Base-by-base conservation (phyloP, 441 rosid species). In the Viola pubescens region DNA sequence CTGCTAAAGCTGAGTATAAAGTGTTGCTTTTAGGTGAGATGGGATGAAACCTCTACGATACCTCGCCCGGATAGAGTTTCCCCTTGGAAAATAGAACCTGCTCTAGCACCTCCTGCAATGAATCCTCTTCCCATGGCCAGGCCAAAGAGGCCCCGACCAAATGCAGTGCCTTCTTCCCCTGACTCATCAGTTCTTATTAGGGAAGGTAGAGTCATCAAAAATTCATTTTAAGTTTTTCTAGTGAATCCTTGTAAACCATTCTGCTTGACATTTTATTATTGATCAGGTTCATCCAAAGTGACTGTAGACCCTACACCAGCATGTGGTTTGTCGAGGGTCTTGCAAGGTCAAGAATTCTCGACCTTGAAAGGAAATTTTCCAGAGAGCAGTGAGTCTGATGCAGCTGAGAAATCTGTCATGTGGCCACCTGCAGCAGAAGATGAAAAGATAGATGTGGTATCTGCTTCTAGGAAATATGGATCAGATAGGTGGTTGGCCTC, bases 21-120 rank as follows among this genome's bases (percentile, higher is more conserved):
- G 37, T 60, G 6, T 48, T 62, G n/a, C 43, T 54, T 64, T 59
- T 63, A 92, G 98, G 96, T 89, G 71, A 81, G 96, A 39, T 94
- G 99, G 99, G 99, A 94, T 66, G 99, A 94, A 75, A 82, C 81
- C 48, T 80, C 97, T 55, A 67, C 77, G 48, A 74, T 88, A 58
- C 83, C 84, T 61, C 89, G 95, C 53, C 98, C 98, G 4, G 95
- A 91, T 11, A 79, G 96, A 75, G 99, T 94, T 64, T 94, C 99
- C 9, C 97, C 94, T 9, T 94, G 99, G 99, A 87, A 89, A 71
- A 80, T 94, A 70, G 98, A 94, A 64, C 96, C 95, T 64, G 94
- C 95, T 43, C 55, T 87, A 69, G 81, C 98, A 59, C 91, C 95
- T 68, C 91, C 94, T 58, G 94, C 92, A 9, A 66, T 87, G 57